Evolutionary conservation across 2,329 filamentous ascomycete genomes (phyloP).

Genomic region (Zalaria obscura): DNA sequence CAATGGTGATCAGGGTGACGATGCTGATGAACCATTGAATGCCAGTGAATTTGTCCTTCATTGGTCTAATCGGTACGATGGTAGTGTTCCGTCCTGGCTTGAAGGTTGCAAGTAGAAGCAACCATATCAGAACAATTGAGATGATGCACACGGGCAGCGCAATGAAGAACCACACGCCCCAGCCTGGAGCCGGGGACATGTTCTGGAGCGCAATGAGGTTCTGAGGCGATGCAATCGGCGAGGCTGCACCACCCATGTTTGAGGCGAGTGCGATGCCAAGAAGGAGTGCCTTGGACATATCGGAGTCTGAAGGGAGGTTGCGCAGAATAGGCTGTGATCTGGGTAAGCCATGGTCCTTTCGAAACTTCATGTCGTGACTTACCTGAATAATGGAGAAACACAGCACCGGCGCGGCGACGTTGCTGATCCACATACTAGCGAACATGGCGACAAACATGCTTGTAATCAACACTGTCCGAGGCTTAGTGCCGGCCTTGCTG

Average conservation of each 20-base stretch:
- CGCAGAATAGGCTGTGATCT: constrained; percentile 65
- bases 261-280: constrained; percentile 89
- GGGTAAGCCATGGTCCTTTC: not conserved
- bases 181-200: constrained; percentile 83
- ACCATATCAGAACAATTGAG: constrained; percentile 78
- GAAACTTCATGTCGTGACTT: constrained; percentile 14
- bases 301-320: constrained; percentile 76
- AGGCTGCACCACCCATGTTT: constrained; percentile 92
- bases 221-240: constrained; percentile 91
- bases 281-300: constrained; percentile 90
- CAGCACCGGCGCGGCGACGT: constrained; percentile 89
- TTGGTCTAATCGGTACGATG: constrained; percentile 79
- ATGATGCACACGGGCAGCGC: constrained; percentile 84
- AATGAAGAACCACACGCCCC: constrained; percentile 96
- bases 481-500: constrained; percentile 87
- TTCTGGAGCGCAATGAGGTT: constrained; percentile 95
- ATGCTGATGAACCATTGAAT: constrained; percentile 86
- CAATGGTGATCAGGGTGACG: constrained; percentile 72
- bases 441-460: constrained; percentile 99
- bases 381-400: constrained; percentile 97
- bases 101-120: constrained; percentile 73
- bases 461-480: constrained; percentile 77
- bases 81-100: constrained; percentile 70
- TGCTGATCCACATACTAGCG: constrained; percentile 97
- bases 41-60: constrained; percentile 77